Evolutionary conservation across 805 yeast species (phyloP).

Genomic region (Clavispora fructus): DNA sequence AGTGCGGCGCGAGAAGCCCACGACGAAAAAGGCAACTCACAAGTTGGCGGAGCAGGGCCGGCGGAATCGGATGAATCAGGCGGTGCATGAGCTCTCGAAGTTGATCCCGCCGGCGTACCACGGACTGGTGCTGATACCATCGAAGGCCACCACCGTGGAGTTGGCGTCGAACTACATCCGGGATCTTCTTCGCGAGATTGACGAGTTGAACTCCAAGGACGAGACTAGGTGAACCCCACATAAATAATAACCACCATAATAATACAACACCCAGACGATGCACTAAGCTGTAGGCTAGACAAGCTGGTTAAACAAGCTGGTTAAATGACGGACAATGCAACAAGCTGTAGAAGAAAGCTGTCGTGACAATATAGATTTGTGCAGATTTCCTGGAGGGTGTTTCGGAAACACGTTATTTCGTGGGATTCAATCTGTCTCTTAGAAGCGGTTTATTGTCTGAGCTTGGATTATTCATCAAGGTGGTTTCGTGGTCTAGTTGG

Average conservation of each 20-base stretch:
- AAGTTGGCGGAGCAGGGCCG: slow-evolving; percentile 96
- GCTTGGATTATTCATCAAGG: not conserved
- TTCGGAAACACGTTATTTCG: too few species aligned
- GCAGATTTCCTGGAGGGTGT: too few species aligned
- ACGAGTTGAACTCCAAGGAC: slow-evolving; percentile 6
- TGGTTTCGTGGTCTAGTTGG: slow-evolving; percentile 90
- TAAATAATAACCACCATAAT: not conserved
- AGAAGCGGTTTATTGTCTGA: not conserved
- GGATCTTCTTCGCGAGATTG: slow-evolving; percentile 27
- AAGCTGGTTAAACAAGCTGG: too few species aligned
- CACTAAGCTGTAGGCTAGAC: too few species aligned
- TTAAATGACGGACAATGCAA: too few species aligned
- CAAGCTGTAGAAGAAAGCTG: too few species aligned
- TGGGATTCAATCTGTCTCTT: too few species aligned
- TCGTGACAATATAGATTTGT: too few species aligned
- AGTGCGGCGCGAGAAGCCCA: slow-evolving; percentile 28
- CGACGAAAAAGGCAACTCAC: slow-evolving; percentile 66
- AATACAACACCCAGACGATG: not conserved
- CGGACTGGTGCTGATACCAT: slow-evolving; percentile 59
- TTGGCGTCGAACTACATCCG: slow-evolving; percentile 69
- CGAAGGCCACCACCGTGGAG: slow-evolving; percentile 95
- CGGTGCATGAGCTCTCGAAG: slow-evolving; percentile 67
- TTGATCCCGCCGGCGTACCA: slow-evolving; percentile 61
- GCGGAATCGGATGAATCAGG: slow-evolving; percentile 85
- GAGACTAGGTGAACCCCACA: not conserved